Percentiles rank a stretch among this genome's conserved stretches.
These are phyloP conservation scores for Saturnispora quitensis DNA, from an alignment of 805 yeast species.

Conservation along the genomic window DNA sequence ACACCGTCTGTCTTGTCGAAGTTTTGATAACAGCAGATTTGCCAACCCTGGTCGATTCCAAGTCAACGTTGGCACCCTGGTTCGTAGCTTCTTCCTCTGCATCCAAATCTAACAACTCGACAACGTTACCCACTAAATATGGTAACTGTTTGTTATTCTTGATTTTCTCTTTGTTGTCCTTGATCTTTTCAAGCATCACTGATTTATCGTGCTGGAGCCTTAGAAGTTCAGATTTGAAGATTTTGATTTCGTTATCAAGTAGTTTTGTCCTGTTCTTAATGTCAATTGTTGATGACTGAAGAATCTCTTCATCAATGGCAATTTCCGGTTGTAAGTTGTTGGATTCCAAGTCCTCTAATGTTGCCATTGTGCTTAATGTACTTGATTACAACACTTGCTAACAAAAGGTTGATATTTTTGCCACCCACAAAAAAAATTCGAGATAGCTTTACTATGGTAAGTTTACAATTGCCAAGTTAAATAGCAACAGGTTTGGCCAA, in stretches of 20 bases:
- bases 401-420: neutral
- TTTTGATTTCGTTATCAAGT: constrained; percentile 90
- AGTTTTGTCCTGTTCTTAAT: constrained; percentile 77
- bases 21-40: constrained; percentile 98
- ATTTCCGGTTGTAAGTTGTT: constrained; percentile 34
- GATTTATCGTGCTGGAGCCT: constrained; percentile 87
- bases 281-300: constrained; percentile 69
- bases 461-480: neutral
- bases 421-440: neutral
- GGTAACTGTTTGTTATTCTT: constrained; percentile 94
- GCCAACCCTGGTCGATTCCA: constrained; percentile 84
- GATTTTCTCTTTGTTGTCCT: constrained; percentile 93
- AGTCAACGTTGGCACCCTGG: constrained; percentile 92
- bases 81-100: constrained; percentile 74
- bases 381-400: neutral
- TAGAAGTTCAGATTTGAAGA: constrained; percentile 86
- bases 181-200: constrained; percentile 86
- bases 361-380: constrained; percentile 45
- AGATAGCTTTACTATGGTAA: neutral
- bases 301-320: constrained; percentile 75
- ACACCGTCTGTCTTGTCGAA: constrained; percentile 94
- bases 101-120: constrained; percentile 82
- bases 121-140: constrained; percentile 92
- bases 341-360: constrained; percentile 69
- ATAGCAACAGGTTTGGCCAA: neutral